These are phyloP conservation scores for Aspergillus novofumigatus DNA, from an alignment of 2,329 filamentous ascomycete species.

Conservation along the genomic window DNA sequence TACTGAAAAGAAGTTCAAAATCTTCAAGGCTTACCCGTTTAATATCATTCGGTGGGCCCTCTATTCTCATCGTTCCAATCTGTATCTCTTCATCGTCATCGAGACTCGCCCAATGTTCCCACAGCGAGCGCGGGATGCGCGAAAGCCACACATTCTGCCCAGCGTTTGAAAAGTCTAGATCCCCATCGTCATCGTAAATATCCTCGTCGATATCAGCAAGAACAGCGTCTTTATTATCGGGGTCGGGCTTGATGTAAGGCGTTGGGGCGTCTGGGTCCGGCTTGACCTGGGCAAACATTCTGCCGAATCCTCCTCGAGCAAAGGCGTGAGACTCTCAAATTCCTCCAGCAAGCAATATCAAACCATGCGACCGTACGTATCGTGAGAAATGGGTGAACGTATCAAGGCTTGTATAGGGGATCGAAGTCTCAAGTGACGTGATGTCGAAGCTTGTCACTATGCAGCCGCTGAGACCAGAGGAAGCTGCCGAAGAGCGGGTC, in stretches of 20 bases:
- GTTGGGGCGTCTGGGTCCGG: slow-evolving; percentile 36
- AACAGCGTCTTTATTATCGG: slow-evolving; percentile 35
- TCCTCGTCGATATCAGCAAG: slow-evolving; percentile 51
- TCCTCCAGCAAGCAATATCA: neutral
- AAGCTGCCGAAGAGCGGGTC: slow-evolving; percentile 5
- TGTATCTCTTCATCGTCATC: slow-evolving; percentile 78
- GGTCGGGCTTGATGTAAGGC: slow-evolving; percentile 39
- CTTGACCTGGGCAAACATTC: slow-evolving; percentile 37
- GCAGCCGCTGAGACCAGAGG: neutral
- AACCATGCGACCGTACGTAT: neutral
- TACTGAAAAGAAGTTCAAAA: neutral
- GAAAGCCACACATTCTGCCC: slow-evolving; percentile 62
- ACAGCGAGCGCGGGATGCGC: slow-evolving; percentile 73
- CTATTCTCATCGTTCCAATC: slow-evolving; percentile 67
- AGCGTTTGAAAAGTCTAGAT: slow-evolving; percentile 55
- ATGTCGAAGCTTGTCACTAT: neutral
- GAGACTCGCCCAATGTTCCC: slow-evolving; percentile 71
- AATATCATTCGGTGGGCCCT: slow-evolving; percentile 52
- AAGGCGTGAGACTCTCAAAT: neutral
- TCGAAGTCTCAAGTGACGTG: slow-evolving; percentile 8
- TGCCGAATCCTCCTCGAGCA: slow-evolving; percentile 7
- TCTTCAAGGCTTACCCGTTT: slow-evolving; percentile 38
- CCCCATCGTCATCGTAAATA: slow-evolving; percentile 64
- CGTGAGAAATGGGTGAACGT: neutral
- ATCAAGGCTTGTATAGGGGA: neutral